Conservation (phyloP, 23 red algal genomes). For the Gracilariopsis chorda region DNA sequence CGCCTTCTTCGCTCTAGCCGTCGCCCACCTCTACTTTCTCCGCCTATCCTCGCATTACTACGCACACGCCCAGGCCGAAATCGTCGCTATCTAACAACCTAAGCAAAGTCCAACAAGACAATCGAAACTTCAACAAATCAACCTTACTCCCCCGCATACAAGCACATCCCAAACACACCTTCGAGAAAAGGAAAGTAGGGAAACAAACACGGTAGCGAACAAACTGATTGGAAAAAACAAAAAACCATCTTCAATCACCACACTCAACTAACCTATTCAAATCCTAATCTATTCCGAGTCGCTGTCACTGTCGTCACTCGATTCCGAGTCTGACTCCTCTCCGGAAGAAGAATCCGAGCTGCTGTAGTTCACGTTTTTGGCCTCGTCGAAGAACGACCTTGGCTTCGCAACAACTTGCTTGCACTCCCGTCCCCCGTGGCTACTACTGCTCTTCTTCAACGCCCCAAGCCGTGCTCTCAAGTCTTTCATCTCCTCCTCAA, state of each 20-base stretch:
- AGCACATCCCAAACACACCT: too few relatives aligned
- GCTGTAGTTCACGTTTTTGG: constrained; percentile 5
- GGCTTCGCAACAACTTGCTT: background rate
- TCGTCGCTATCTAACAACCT: background rate
- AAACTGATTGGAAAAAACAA: too few relatives aligned
- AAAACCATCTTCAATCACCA: too few relatives aligned
- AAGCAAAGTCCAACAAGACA: too few relatives aligned
- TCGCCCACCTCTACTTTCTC: background rate
- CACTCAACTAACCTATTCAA: too few relatives aligned
- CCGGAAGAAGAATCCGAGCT: constrained; percentile 45
- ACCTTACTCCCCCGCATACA: too few relatives aligned
- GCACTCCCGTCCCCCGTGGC: background rate
- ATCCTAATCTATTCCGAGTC: constrained; percentile 59
- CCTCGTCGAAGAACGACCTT: constrained; percentile 16
- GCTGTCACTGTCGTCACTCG: constrained; percentile 49
- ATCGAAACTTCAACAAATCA: too few relatives aligned
- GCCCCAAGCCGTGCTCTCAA: background rate
- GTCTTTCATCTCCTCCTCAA: constrained; percentile 47
- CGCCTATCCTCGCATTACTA: background rate
- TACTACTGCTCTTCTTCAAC: background rate
- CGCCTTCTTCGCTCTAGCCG: background rate
- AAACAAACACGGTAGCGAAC: too few relatives aligned
- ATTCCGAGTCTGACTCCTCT: constrained; percentile 31
- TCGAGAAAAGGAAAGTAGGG: too few relatives aligned
- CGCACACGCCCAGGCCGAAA: background rate